A percentile compares a stretch with the other conserved stretches of the same genome.
Conservation (phyloP, 2,329 filamentous ascomycete genomes). For the Colletotrichum aenigma region DNA sequence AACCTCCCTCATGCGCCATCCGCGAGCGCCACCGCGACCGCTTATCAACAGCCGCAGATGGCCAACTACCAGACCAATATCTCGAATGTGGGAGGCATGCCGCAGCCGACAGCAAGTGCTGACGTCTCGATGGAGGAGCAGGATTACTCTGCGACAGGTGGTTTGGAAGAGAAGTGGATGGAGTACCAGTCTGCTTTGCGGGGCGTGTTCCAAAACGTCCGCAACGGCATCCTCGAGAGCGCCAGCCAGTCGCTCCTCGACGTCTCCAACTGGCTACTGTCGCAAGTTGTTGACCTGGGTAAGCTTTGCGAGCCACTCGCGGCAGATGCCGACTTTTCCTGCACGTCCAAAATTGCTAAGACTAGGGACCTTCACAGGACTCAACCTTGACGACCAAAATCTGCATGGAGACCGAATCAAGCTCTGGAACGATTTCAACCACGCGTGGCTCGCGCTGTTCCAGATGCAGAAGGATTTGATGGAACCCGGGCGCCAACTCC, state of each 20-base stretch:
- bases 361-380: constrained; percentile 57
- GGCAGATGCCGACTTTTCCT: neutral
- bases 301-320: constrained; percentile 29
- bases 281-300: constrained; percentile 61
- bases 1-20: constrained; percentile 55
- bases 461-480: constrained; percentile 84
- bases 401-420: constrained; percentile 78
- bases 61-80: constrained; percentile 55
- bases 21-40: constrained; percentile 52
- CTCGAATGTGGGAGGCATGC: constrained; percentile 50
- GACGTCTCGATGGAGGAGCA: constrained; percentile 62
- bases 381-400: constrained; percentile 81
- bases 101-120: constrained; percentile 37
- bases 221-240: constrained; percentile 51
- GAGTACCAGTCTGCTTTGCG: constrained; percentile 66
- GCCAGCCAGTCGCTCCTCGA: constrained; percentile 57
- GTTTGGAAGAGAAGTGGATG: constrained; percentile 72
- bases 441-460: constrained; percentile 84
- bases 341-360: neutral
- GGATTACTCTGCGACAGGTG: constrained; percentile 58
- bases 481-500: constrained; percentile 60
- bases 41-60: constrained; percentile 69
- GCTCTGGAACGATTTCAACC: constrained; percentile 94
- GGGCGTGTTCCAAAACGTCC: constrained; percentile 74
- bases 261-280: constrained; percentile 60